Conservation (phyloP, 2,329 filamentous ascomycete species). For the Aspergillus ochraceus region DNA sequence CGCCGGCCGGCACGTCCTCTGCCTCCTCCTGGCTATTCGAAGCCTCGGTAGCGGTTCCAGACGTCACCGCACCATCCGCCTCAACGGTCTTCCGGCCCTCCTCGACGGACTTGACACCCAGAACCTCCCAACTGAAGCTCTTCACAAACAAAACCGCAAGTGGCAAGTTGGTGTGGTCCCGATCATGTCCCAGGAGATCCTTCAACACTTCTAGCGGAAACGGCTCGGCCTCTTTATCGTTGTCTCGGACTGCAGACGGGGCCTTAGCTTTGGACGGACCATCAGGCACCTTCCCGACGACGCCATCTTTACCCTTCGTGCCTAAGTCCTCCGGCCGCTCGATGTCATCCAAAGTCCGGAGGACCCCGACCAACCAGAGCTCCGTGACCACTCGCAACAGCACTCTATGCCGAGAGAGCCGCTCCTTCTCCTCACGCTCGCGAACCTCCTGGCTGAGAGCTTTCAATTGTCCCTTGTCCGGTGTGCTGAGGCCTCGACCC, state of each 20-base stretch:
- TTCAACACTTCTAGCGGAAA: constrained; percentile 98
- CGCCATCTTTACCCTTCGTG: constrained; percentile 56
- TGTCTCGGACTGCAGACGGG: constrained; percentile 59
- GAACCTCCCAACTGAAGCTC: constrained; percentile 90
- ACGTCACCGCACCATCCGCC: constrained; percentile 70
- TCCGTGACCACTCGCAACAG: constrained; percentile 90
- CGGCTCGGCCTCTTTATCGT: constrained; percentile 73
- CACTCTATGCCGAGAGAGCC: constrained; percentile 79
- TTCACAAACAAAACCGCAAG: constrained; percentile 95
- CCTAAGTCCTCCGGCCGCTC: constrained; percentile 62
- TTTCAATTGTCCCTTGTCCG: constrained; percentile 83
- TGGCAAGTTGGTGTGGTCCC: constrained; percentile 87
- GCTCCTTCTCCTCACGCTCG: constrained; percentile 95
- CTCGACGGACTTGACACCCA: constrained; percentile 72
- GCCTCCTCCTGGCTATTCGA: constrained; percentile 49
- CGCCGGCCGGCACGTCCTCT: constrained; percentile 46
- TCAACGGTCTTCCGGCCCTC: constrained; percentile 83
- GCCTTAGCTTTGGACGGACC: constrained; percentile 63
- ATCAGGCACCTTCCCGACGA: constrained; percentile 50
- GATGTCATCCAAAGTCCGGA: constrained; percentile 76
- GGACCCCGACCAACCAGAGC: constrained; percentile 87
- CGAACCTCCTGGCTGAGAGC: constrained; percentile 74
- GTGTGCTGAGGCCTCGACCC: constrained; percentile 85
- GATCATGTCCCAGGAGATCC: constrained; percentile 88
- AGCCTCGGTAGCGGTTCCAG: constrained; percentile 47